A percentile compares a stretch with the other conserved stretches of the same genome.
Evolutionary conservation across 1,284 basidiomycete genomes (phyloP).

Genomic region (Papiliotrema fonsecae): DNA sequence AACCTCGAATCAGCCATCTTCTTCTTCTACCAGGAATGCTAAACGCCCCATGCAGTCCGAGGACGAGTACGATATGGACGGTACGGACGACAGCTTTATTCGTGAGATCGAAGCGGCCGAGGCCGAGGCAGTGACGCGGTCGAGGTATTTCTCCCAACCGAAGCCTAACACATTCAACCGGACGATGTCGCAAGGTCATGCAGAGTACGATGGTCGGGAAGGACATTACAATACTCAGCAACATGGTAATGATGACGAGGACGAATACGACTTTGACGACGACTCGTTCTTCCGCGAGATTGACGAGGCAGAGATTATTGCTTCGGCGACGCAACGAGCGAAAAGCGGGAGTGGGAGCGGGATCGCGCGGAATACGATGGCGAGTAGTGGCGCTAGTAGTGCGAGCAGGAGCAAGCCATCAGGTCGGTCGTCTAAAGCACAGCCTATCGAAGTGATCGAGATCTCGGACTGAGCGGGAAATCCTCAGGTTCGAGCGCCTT

Average conservation of each 20-base stretch:
- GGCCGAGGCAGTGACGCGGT: not conserved
- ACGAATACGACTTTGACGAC: conserved; percentile 9
- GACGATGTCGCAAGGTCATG: conserved; percentile 3
- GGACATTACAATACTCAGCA: no score
- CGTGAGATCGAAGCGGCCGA: not conserved
- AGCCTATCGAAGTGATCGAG: conserved; percentile 17
- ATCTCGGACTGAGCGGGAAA: conserved; percentile 19
- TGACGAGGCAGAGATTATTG: conserved; percentile 6
- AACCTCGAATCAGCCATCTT: not conserved
- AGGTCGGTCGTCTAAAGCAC: conserved; percentile 4
- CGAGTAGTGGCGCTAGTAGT: not conserved
- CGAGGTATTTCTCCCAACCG: not conserved
- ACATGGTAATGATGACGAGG: not conserved
- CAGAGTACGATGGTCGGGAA: not conserved
- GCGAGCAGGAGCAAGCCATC: conserved; percentile 4
- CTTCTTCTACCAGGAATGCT: not conserved
- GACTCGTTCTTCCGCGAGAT: conserved; percentile 6
- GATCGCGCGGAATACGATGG: not conserved
- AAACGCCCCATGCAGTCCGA: no score
- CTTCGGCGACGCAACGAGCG: not conserved
- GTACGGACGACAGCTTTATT: no score
- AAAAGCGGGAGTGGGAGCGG: not conserved
- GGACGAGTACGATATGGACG: no score
- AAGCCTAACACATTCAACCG: not conserved
- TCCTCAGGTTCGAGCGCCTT: not conserved